A percentile compares a stretch with the other conserved stretches of the same genome.
Conservation (phyloP, 345 rosid genomes). For the Eucalyptus tenuipes region DNA sequence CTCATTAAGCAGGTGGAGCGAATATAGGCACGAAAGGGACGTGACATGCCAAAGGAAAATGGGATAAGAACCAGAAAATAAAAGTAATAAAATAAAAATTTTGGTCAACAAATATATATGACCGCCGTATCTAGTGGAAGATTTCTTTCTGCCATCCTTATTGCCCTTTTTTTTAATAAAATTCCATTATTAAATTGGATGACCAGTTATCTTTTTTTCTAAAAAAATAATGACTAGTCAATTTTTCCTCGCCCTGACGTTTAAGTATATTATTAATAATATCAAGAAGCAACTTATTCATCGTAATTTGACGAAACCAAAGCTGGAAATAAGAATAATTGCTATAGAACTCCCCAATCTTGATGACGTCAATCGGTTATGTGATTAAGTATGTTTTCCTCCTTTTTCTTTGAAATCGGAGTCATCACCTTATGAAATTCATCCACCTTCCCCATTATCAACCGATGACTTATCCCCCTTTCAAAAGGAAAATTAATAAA, state of each 20-base stretch:
- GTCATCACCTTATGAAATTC: neutral
- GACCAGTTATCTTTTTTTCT: neutral
- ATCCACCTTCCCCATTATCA: neutral
- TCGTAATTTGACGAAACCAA: neutral
- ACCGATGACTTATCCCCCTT: fast-evolving
- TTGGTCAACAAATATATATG: neutral
- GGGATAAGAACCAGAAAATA: neutral
- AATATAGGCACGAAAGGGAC: neutral
- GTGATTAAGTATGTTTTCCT: neutral
- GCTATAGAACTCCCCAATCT: neutral
- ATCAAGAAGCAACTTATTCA: neutral
- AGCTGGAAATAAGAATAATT: neutral
- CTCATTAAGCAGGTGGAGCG: neutral
- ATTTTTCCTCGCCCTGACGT: neutral
- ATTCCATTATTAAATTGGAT: neutral
- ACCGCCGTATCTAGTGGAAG: neutral
- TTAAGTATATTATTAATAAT: neutral
- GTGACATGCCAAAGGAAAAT: neutral
- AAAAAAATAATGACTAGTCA: neutral
- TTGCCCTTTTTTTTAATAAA: neutral
- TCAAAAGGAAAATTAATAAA: neutral
- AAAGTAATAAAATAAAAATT: neutral
- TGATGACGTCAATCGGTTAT: neutral
- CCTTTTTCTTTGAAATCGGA: fast-evolving
- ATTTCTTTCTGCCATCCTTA: neutral